Evolutionary conservation across 768 basidiomycete genomes (phyloP), one percentile per base, ranked within the genome.

Genomic region (Cystobasidium tubakii): DNA sequence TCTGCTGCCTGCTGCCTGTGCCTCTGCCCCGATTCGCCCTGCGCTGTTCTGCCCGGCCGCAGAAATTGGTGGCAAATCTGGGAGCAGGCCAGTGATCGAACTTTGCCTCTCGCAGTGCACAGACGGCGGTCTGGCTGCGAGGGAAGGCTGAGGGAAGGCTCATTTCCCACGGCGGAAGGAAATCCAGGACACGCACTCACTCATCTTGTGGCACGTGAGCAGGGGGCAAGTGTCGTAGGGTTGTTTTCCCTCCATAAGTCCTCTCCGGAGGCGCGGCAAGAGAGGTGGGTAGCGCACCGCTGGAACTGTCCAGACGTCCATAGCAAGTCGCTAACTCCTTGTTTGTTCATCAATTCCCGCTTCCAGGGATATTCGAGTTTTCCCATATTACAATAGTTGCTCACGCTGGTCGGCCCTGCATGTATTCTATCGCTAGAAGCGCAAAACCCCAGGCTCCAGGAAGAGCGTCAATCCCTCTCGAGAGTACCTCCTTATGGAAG

Each of bases 381-480:
- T 60, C 57, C 57, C 57, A 60, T 29, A 29, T n/a, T 60, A 60
- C 57, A 60, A 6, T 13, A 46, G 66, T 67, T 67, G 66, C 66
- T 67, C 66, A 54, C 46, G 46, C 66, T 65, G 44, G 42, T 46
- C 25, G 44, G 31, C 23, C 50, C 66, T 67, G 42, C 29, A 67
- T 31, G 6, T 65, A 39, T 27, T 34, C 33, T 42, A 12, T 39
- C 46, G 21, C 7, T 12, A 67, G 15, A 67, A 13, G 42, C 13
- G 66, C 42, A 50, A 67, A n/a, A 53, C 46, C 69, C 69, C 69
- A 71, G 36, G 55, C 69, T 57, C 19, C 55, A 42, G 66, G 44
- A 43, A 23, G 69, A 71, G 69, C 44, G 69, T 71, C 69, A 71
- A 46, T 71, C 69, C 33, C 27, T 55, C 31, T 60, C 69, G 69